phyloP scores from a whole-genome alignment of 2,329 filamentous ascomycete species.

The Thermochaetoides dissita region DNA sequence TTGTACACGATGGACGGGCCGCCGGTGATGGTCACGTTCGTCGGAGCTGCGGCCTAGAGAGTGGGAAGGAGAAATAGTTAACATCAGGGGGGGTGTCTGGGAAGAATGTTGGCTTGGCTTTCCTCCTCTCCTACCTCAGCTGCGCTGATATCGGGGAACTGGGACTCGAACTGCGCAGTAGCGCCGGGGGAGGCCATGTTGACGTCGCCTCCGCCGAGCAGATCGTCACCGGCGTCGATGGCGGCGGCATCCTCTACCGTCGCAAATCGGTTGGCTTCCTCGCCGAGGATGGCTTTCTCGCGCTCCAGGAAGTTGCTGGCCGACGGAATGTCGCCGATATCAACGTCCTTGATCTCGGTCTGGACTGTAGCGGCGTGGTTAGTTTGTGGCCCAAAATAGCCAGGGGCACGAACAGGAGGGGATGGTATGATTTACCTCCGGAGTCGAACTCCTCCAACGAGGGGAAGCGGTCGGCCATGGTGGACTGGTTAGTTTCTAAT shows the following conservation, averaged over 20 bases:
- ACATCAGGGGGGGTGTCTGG: background rate
- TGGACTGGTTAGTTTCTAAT: conserved; percentile 7
- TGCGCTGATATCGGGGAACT: conserved; percentile 66
- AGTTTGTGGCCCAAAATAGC: too few relatives aligned
- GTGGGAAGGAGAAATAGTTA: background rate
- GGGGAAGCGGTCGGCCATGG: conserved; percentile 67
- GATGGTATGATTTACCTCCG: conserved; percentile 32
- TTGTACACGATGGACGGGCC: conserved; percentile 45
- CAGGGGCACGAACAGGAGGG: conserved; percentile 1
- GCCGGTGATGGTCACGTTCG: conserved; percentile 60
- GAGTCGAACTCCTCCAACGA: conserved; percentile 66
- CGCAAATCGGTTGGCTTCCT: conserved; percentile 83
- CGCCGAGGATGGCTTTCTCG: conserved; percentile 79
- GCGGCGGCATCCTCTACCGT: conserved; percentile 57
- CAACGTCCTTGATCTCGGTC: conserved; percentile 45
- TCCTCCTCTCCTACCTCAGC: too few relatives aligned
- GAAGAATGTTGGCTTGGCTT: conserved; percentile 5
- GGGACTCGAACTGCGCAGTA: conserved; percentile 59
- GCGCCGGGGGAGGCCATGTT: conserved; percentile 24
- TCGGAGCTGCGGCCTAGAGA: conserved; percentile 53
- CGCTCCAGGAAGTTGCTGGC: conserved; percentile 79
- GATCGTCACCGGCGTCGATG: conserved; percentile 57
- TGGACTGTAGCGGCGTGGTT: conserved; percentile 37
- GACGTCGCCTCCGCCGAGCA: conserved; percentile 53
- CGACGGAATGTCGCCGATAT: conserved; percentile 38